Evolutionary conservation across 2,329 filamentous ascomycete species (phyloP), one percentile per base, ranked within the genome.

Genomic region (Colletotrichum karsti): DNA sequence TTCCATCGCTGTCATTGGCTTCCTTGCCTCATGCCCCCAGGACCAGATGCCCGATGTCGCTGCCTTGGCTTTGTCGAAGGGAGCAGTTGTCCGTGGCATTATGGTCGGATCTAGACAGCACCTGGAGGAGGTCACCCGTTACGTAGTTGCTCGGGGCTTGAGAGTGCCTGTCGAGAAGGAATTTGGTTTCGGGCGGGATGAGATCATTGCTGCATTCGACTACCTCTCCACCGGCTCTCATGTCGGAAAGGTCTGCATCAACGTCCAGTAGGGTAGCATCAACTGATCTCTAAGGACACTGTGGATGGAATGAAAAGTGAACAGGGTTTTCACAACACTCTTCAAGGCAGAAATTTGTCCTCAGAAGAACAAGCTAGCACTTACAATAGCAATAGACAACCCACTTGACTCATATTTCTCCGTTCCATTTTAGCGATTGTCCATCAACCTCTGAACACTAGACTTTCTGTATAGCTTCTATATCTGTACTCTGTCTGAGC

Each of bases 1-100:
- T 0, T 70, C 82, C 26, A 80, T 87, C 42, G 76, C 79, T 51
- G 73, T 82, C 10, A 81, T 86, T 48, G 85, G 85, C 1, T 84
- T 81, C 44, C 63, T 81, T n/a, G 50, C 71, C 2, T 18, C 48
- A 5, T 44, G 57, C 3, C 22, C 60, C 3, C 72, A 77, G 58
- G 73, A 75, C 1, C 60, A 77, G 54, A 74, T 76, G 73, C 75
- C 77, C 2, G 71, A 80, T 44, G 72, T 80, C n/a, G 69, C 73
- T n/a, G 65, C 69, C 10, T 63, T 73, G 10, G 73, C 73, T 5
- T 20, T 81, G 9, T 3, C 35, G 5, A 79, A 80, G 54, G 73
- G 69, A 18, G 75, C 73, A 22, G 61, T 78, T 22, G 70, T 82
- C 3, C 74, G 80, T 6, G 80, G 80, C 1, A 75, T 82, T 41